These are phyloP conservation scores for Xylaria intraflava DNA, from an alignment of 495 filamentous ascomycete genomes.

Conservation along the genomic window DNA sequence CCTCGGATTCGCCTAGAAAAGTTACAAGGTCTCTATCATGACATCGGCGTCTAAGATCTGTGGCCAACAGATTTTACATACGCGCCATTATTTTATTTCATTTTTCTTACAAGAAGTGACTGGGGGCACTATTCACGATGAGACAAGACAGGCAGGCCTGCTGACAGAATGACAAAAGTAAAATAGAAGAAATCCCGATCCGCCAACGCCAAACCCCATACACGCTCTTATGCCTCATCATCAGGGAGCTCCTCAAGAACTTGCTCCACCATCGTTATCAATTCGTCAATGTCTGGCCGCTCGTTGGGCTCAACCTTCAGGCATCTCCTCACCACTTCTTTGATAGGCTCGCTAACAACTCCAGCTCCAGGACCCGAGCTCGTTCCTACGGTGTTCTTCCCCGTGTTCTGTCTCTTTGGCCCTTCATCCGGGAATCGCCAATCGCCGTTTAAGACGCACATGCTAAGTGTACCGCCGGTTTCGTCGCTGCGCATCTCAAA, in stretches of 20 bases:
- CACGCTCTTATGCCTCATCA: constrained; percentile 42
- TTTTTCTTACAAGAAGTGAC: neutral
- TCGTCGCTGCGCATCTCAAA: constrained; percentile 95
- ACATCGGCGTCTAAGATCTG: constrained; percentile 6
- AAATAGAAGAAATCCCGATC: constrained; percentile 6
- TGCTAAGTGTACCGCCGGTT: constrained; percentile 85
- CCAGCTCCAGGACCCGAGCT: constrained; percentile 19
- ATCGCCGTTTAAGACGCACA: constrained; percentile 85
- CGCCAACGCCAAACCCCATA: constrained; percentile 1
- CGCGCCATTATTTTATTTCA: neutral
- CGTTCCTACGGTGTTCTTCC: constrained; percentile 39
- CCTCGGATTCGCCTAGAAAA: neutral
- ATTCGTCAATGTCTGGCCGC: constrained; percentile 80
- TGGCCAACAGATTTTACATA: constrained; percentile 1
- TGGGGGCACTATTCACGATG: neutral
- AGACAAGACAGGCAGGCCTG: neutral
- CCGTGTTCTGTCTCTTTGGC: constrained; percentile 48
- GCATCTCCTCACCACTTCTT: constrained; percentile 81
- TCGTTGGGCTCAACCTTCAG: constrained; percentile 88
- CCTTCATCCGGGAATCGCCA: constrained; percentile 90
- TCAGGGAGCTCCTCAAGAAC: constrained; percentile 70
- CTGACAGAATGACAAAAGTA: constrained; percentile 3
- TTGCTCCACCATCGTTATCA: constrained; percentile 73
- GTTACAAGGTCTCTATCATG: constrained; percentile 4
- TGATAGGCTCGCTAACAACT: constrained; percentile 65